Conservation (phyloP, 192 early-diverging fungal genomes). For the Hyaloraphidium curvatum region DNA sequence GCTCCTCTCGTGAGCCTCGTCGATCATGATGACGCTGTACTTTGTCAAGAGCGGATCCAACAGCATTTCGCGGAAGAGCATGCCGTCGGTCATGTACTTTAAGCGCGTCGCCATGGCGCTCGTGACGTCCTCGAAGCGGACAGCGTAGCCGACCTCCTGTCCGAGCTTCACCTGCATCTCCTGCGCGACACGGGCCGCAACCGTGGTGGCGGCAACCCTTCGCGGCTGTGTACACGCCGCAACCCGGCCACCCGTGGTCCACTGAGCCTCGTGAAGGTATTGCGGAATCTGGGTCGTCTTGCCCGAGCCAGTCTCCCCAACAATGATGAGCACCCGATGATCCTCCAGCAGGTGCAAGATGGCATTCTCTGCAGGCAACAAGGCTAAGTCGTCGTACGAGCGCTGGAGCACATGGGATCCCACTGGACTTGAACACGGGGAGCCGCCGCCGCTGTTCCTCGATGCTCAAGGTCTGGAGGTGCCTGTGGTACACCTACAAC, state of each 20-base stretch:
- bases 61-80: constrained; percentile 60
- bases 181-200: constrained; percentile 53
- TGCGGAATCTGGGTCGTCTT: constrained; percentile 73
- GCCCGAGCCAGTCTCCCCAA: constrained; percentile 61
- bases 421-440: constrained; percentile 12
- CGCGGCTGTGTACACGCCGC: constrained; percentile 63
- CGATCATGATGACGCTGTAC: constrained; percentile 63
- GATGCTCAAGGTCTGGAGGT: too few relatives aligned
- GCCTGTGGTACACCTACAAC: too few relatives aligned
- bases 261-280: constrained; percentile 55
- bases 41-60: constrained; percentile 48
- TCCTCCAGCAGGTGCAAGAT: constrained; percentile 45
- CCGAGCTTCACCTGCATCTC: constrained; percentile 47
- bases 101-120: constrained; percentile 33
- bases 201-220: constrained; percentile 48
- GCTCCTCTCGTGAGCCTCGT: constrained; percentile 57
- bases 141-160: constrained; percentile 54
- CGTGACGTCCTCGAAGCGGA: constrained; percentile 51
- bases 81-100: constrained; percentile 73
- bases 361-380: constrained; percentile 18
- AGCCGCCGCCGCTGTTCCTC: constrained; percentile 8
- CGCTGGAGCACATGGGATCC: neutral
- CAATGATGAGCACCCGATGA: constrained; percentile 46
- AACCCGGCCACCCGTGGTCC: constrained; percentile 34
- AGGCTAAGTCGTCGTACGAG: neutral